Conservation (phyloP, 805 yeast species). For the Lachancea thermotolerans region DNA sequence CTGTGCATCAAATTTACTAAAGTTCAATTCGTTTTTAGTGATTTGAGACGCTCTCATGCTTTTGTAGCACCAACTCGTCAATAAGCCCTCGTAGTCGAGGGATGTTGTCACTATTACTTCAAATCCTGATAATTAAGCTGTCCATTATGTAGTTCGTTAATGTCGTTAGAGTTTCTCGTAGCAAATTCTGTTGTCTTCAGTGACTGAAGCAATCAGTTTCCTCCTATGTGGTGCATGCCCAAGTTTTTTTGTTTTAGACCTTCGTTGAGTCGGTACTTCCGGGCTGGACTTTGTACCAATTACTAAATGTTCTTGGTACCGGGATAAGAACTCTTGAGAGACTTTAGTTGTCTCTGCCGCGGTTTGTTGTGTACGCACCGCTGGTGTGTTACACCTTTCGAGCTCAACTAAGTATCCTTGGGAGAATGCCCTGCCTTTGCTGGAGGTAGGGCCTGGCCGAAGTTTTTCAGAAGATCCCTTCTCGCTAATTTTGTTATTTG, state of each 20-base stretch:
- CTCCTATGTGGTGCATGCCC: conserved; percentile 15
- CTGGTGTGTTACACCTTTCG: conserved; percentile 13
- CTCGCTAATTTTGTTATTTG: not conserved
- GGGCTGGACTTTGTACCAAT: not conserved
- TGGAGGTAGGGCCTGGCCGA: not conserved
- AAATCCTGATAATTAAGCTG: not conserved
- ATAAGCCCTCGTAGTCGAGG: not conserved
- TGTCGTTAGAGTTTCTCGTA: conserved; percentile 19
- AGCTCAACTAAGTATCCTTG: conserved; percentile 19
- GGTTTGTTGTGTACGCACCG: not conserved
- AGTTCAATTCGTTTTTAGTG: too few relatives aligned
- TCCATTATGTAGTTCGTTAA: conserved; percentile 2
- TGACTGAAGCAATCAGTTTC: conserved; percentile 19
- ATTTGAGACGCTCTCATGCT: too few relatives aligned
- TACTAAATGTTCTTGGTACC: conserved; percentile 6
- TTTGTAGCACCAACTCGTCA: not conserved
- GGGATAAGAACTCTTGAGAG: conserved; percentile 1
- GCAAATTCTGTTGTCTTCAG: conserved; percentile 22
- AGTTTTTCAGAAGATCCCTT: not conserved
- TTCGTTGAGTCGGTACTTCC: conserved; percentile 2
- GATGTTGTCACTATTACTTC: not conserved
- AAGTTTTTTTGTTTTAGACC: conserved; percentile 4
- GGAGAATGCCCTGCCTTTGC: conserved; percentile 14
- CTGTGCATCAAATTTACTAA: too few relatives aligned
- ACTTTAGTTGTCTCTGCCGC: not conserved